Conservation (phyloP, 768 basidiomycete species). For the Lentinus tigrinus region DNA sequence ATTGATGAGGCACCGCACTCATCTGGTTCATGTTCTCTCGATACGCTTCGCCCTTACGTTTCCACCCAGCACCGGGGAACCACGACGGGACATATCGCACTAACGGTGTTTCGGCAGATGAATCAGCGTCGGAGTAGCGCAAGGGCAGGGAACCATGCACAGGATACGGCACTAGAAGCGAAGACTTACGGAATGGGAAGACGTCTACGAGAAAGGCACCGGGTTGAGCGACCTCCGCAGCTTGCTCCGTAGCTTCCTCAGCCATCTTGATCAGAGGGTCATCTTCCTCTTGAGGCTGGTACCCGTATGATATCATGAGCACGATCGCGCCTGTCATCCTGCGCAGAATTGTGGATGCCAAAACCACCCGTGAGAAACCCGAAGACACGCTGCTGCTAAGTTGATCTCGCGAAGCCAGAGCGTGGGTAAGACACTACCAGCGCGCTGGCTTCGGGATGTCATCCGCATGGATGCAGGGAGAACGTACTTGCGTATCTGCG, state of each 20-base stretch:
- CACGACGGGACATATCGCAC: slow-evolving; percentile 34
- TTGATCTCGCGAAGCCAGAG: too few species aligned
- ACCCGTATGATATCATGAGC: slow-evolving; percentile 29
- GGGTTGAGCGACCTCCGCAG: slow-evolving; percentile 24
- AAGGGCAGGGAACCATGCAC: background rate
- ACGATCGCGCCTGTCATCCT: slow-evolving; percentile 30
- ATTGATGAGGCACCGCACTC: slow-evolving; percentile 29
- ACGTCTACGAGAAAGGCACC: slow-evolving; percentile 35
- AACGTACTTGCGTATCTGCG: slow-evolving; percentile 42
- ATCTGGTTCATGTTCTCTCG: slow-evolving; percentile 16
- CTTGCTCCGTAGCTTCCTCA: slow-evolving; percentile 22
- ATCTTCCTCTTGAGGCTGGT: slow-evolving; percentile 20
- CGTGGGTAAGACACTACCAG: background rate
- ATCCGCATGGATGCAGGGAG: background rate
- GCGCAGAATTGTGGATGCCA: background rate
- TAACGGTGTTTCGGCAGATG: background rate
- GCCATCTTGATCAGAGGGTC: slow-evolving; percentile 21
- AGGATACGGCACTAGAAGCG: background rate
- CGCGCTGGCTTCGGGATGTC: background rate
- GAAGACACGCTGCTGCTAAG: too few species aligned
- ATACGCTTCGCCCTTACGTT: slow-evolving; percentile 32
- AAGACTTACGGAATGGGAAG: slow-evolving; percentile 31
- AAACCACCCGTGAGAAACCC: background rate
- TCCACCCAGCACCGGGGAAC: slow-evolving; percentile 41
- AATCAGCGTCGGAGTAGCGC: background rate